A percentile compares a stretch with the other conserved stretches of the same genome.
These are phyloP conservation scores for Pestalotiopsis sp. DNA, from an alignment of 2,329 filamentous ascomycete genomes.

Conservation along the genomic window DNA sequence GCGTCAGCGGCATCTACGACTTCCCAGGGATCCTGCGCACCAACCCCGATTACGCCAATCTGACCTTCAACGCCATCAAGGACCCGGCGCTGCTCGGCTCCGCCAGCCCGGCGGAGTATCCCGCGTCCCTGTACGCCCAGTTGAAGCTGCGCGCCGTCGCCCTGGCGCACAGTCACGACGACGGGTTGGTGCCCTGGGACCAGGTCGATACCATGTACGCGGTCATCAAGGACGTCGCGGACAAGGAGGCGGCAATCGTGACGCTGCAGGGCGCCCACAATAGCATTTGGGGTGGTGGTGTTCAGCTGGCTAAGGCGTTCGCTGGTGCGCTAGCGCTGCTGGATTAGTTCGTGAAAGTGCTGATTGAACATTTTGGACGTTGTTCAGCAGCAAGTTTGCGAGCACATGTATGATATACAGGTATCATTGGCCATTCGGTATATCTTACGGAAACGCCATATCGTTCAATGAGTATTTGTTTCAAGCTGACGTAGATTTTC, in stretches of 20 bases:
- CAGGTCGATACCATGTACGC: conserved; percentile 5
- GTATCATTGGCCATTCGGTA: too few species aligned
- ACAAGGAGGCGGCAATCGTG: neutral
- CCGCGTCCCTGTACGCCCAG: neutral
- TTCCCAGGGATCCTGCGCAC: conserved; percentile 2
- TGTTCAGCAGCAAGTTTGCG: too few species aligned
- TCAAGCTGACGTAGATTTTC: neutral
- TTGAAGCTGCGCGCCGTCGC: conserved; percentile 1
- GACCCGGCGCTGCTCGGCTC: neutral
- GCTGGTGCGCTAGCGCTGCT: conserved; percentile 1
- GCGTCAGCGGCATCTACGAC: conserved; percentile 10
- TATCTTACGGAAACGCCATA: too few species aligned
- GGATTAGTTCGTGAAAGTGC: neutral
- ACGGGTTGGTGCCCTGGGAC: conserved; percentile 7
- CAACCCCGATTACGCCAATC: conserved; percentile 5
- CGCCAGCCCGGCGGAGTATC: conserved; percentile 1
- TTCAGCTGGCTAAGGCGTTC: conserved; percentile 6
- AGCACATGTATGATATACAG: too few species aligned
- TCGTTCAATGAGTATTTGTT: too few species aligned
- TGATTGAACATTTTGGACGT: too few species aligned
- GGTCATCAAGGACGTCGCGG: neutral
- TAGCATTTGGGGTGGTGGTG: conserved; percentile 6
- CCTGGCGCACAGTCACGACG: conserved; percentile 8
- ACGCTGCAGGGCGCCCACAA: neutral
- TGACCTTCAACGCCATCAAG: conserved; percentile 5